Conservation (phyloP, 2,329 filamentous ascomycete genomes). For the Pleurostoma richardsiae region DNA sequence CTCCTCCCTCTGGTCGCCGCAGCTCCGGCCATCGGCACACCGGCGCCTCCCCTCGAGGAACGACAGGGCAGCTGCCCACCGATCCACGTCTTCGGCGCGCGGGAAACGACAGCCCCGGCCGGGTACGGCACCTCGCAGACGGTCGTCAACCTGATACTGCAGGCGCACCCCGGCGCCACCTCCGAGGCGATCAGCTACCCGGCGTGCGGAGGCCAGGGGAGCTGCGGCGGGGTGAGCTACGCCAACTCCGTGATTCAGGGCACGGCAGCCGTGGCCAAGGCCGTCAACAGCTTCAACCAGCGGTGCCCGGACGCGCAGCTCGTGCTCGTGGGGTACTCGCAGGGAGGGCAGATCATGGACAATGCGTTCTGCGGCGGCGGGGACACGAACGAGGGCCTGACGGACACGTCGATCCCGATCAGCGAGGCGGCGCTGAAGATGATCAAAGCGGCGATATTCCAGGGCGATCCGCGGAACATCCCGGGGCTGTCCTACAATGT, state of each 20-base stretch:
- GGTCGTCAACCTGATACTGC: slow-evolving; percentile 44
- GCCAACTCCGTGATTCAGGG: slow-evolving; percentile 53
- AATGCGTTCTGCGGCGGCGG: slow-evolving; percentile 59
- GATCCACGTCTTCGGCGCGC: slow-evolving; percentile 40
- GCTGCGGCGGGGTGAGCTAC: slow-evolving; percentile 56
- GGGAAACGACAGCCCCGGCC: slow-evolving; percentile 41
- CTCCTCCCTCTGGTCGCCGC: too few relatives aligned
- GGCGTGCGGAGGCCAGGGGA: slow-evolving; percentile 56
- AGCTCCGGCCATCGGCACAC: too few relatives aligned
- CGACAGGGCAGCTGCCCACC: slow-evolving; percentile 37
- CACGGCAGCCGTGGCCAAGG: slow-evolving; percentile 51
- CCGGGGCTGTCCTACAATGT: slow-evolving; percentile 53
- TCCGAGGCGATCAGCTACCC: slow-evolving; percentile 53
- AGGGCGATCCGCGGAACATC: slow-evolving; percentile 57
- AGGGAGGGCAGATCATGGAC: slow-evolving; percentile 60
- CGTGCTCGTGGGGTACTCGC: slow-evolving; percentile 58
- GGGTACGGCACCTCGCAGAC: slow-evolving; percentile 47
- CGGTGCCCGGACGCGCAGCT: slow-evolving; percentile 52
- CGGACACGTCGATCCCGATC: slow-evolving; percentile 35
- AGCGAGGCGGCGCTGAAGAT: slow-evolving; percentile 41
- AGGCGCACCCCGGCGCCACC: slow-evolving; percentile 43
- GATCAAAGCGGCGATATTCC: slow-evolving; percentile 60
- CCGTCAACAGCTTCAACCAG: slow-evolving; percentile 53
- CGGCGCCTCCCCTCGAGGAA: slow-evolving; percentile 35
- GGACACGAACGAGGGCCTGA: slow-evolving; percentile 37